Conservation (phyloP, 2,329 filamentous ascomycete genomes). For the Aureobasidium sp. region DNA sequence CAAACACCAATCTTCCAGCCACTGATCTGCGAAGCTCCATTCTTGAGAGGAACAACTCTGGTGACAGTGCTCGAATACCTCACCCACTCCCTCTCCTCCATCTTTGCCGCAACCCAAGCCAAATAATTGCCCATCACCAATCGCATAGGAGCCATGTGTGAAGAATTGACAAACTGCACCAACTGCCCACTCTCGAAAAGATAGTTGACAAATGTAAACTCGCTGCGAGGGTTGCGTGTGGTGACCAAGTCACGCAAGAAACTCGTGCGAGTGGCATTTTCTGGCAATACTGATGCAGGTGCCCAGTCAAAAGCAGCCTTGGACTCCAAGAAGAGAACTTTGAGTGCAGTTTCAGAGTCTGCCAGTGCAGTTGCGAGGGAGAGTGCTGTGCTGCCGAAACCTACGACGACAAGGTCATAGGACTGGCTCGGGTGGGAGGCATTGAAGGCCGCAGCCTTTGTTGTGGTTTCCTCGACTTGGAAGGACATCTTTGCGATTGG, state of each 20-base stretch:
- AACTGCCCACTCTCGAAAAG: slow-evolving; percentile 23
- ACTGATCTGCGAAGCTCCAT: slow-evolving; percentile 13
- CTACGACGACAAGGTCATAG: slow-evolving; percentile 20
- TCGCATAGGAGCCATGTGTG: slow-evolving; percentile 20
- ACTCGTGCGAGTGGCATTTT: slow-evolving; percentile 17
- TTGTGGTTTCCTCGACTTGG: background rate
- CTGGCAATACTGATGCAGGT: slow-evolving; percentile 18
- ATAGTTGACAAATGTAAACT: slow-evolving; percentile 26
- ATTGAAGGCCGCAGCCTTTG: background rate
- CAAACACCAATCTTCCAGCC: slow-evolving; percentile 18
- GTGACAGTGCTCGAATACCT: slow-evolving; percentile 17
- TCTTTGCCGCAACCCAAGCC: slow-evolving; percentile 21
- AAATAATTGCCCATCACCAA: slow-evolving; percentile 23
- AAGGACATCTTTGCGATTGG: background rate
- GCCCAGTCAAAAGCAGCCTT: slow-evolving; percentile 18
- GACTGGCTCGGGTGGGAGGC: background rate
- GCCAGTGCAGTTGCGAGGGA: slow-evolving; percentile 21
- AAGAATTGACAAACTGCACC: slow-evolving; percentile 23
- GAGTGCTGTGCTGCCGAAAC: slow-evolving; percentile 21
- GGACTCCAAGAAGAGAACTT: slow-evolving; percentile 20
- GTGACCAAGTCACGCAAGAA: slow-evolving; percentile 24
- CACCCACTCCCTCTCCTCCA: slow-evolving; percentile 21
- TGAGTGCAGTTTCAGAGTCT: slow-evolving; percentile 16
- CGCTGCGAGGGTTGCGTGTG: slow-evolving; percentile 23
- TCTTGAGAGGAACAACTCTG: slow-evolving; percentile 17